Conservation (phyloP, 2,329 filamentous ascomycete species). For the Phialophora tarda region DNA sequence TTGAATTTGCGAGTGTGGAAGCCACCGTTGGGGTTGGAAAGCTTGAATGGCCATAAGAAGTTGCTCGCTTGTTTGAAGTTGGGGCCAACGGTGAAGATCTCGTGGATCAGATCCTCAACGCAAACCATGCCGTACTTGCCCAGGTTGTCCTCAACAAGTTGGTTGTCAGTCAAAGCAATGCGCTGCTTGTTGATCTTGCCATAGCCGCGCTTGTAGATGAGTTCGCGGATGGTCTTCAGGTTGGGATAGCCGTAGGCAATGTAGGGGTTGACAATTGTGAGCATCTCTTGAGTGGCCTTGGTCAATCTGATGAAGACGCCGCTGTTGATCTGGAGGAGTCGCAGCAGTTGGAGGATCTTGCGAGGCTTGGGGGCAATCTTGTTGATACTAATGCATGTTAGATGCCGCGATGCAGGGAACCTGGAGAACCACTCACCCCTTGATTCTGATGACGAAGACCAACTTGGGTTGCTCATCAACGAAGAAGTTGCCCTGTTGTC, state of each 20-base stretch:
- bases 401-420: slow-evolving; percentile 1
- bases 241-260: slow-evolving; percentile 99
- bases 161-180: slow-evolving; percentile 93
- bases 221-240: slow-evolving; percentile 98
- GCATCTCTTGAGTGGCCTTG: slow-evolving; percentile 97
- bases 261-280: slow-evolving; percentile 98
- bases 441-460: slow-evolving; percentile 98
- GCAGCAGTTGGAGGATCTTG: slow-evolving; percentile 99
- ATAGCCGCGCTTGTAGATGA: slow-evolving; percentile 99
- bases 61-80: slow-evolving; percentile 99
- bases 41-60: slow-evolving; percentile 99
- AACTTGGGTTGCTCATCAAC: slow-evolving; percentile 94
- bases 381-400: slow-evolving; percentile 80
- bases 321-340: slow-evolving; percentile 99
- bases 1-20: slow-evolving; percentile 98
- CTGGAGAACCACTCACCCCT: slow-evolving; percentile 68
- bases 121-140: slow-evolving; percentile 99
- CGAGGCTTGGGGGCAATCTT: slow-evolving; percentile 99
- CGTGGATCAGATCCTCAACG: slow-evolving; percentile 98
- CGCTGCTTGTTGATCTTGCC: slow-evolving; percentile 99
- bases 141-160: slow-evolving; percentile 94
- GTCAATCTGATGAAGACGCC: slow-evolving; percentile 97
- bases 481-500: slow-evolving; percentile 91
- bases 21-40: slow-evolving; percentile 95
- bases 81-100: slow-evolving; percentile 97